Evolutionary conservation across 495 filamentous ascomycete species (phyloP).

Genomic region (Xylaria intraflava): DNA sequence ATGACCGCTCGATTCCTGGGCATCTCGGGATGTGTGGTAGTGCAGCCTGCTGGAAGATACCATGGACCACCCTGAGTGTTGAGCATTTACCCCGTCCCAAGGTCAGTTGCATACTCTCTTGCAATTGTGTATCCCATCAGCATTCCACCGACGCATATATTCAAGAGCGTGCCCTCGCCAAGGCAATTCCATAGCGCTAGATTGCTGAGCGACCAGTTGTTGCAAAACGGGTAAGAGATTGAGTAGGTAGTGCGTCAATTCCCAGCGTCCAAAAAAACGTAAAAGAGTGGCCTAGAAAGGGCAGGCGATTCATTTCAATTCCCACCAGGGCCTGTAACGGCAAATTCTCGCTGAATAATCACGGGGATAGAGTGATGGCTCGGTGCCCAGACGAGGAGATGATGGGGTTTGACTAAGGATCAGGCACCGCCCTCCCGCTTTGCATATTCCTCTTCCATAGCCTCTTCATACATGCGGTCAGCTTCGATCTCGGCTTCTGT

Average conservation of each 20-base stretch:
- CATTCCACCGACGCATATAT: not conserved
- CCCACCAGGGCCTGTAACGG: not conserved
- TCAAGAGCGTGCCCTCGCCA: not conserved
- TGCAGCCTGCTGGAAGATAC: too few species aligned
- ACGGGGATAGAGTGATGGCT: not conserved
- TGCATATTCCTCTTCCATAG: slow-evolving; percentile 68
- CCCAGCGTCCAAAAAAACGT: not conserved
- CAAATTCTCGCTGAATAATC: not conserved
- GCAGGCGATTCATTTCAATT: not conserved
- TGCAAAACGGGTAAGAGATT: not conserved
- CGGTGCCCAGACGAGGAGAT: not conserved
- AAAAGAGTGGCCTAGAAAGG: not conserved
- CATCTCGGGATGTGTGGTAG: too few species aligned
- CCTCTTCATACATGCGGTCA: slow-evolving; percentile 57
- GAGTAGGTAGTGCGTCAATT: not conserved
- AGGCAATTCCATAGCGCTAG: not conserved
- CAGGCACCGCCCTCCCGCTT: slow-evolving; percentile 64
- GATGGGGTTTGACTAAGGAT: not conserved
- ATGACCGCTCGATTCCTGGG: too few species aligned
- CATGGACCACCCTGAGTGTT: too few species aligned
- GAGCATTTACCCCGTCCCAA: too few species aligned
- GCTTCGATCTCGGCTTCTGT: slow-evolving; percentile 44
- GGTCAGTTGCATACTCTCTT: too few species aligned
- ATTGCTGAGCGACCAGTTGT: not conserved
- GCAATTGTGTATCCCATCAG: too few species aligned